Conservation (phyloP, 176 grass and related monocot species). For the Musa schizocarpa region DNA sequence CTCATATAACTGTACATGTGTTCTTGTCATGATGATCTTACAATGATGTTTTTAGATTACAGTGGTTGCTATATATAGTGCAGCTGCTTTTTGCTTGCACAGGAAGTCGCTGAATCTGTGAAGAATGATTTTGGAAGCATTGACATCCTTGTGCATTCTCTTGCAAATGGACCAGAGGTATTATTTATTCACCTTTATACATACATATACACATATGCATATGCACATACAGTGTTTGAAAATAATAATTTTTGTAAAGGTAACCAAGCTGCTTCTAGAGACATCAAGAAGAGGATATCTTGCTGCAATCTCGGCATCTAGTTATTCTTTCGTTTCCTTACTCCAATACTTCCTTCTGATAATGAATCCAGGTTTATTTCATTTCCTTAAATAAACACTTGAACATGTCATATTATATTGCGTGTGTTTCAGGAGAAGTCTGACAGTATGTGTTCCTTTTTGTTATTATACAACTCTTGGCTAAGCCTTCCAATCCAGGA, state of each 20-base stretch:
- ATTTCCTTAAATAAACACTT: background rate
- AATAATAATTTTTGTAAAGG: slow-evolving; percentile 27
- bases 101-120: slow-evolving; percentile 89
- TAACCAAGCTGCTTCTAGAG: slow-evolving; percentile 77
- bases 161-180: slow-evolving; percentile 96
- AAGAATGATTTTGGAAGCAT: slow-evolving; percentile 95
- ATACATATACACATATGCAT: too few relatives aligned
- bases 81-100: slow-evolving; percentile 13
- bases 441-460: background rate
- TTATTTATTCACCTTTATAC: too few relatives aligned
- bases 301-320: slow-evolving; percentile 86
- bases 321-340: slow-evolving; percentile 89
- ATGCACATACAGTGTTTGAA: background rate
- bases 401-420: background rate
- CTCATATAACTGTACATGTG: background rate
- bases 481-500: too few relatives aligned
- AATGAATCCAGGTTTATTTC: slow-evolving; percentile 74
- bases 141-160: slow-evolving; percentile 94
- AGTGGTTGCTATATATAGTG: background rate
- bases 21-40: background rate
- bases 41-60: background rate
- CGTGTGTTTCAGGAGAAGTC: background rate
- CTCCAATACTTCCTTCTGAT: slow-evolving; percentile 86
- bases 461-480: too few relatives aligned
- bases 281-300: slow-evolving; percentile 90